phyloP scores from a whole-genome alignment of 2,329 filamentous ascomycete species.

The Colletotrichum nymphaeae region DNA sequence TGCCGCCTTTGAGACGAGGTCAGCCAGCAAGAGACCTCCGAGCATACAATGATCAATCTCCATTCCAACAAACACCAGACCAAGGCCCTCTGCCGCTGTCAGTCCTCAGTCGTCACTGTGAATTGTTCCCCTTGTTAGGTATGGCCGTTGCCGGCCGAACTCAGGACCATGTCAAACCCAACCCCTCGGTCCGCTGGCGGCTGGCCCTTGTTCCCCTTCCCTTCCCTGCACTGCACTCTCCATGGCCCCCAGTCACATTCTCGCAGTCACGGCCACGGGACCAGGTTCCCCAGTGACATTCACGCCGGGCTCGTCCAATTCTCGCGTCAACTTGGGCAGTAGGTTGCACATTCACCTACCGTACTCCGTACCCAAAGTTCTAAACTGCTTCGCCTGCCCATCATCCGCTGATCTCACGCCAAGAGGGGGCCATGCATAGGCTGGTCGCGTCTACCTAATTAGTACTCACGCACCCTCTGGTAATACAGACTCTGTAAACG shows the following conservation, averaged over 20 bases:
- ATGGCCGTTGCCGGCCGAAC: neutral
- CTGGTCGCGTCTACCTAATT: slow-evolving; percentile 5
- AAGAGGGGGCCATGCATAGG: neutral
- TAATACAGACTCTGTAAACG: neutral
- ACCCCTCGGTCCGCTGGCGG: slow-evolving; percentile 17
- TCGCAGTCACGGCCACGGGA: neutral
- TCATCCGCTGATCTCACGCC: slow-evolving; percentile 15
- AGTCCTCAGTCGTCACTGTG: neutral
- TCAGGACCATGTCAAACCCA: slow-evolving; percentile 17
- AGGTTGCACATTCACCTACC: neutral
- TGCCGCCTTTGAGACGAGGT: neutral
- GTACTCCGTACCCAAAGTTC: neutral
- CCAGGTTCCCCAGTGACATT: neutral
- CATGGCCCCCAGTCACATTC: neutral
- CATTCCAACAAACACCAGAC: neutral
- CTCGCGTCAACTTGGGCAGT: neutral
- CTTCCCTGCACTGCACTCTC: too few relatives aligned
- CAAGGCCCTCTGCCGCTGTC: neutral
- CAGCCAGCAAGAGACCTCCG: neutral
- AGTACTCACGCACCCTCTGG: neutral
- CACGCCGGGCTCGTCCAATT: neutral
- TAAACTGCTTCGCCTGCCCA: neutral
- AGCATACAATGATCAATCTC: too few relatives aligned
- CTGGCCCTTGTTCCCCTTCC: neutral
- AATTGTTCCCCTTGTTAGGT: slow-evolving; percentile 26